Conservation (phyloP, 352 stramenopile genomes). For the Pelagophyceae sp. region DNA sequence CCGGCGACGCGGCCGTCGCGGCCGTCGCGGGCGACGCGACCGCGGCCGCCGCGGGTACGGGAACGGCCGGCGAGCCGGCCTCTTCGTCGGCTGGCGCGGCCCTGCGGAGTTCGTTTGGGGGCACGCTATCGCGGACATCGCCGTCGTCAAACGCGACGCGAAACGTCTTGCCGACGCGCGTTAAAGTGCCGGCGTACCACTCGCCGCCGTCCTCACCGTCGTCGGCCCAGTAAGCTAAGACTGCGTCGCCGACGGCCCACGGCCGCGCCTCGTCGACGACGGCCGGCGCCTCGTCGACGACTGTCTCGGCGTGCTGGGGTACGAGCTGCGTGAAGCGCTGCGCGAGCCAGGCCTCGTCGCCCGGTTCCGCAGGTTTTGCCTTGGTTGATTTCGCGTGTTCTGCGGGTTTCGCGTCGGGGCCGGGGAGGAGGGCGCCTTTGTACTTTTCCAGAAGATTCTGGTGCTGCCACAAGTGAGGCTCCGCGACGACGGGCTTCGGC, state of each 20-base stretch:
- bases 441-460: not conserved
- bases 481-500: not conserved
- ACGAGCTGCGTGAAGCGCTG: not conserved
- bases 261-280: not conserved
- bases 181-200: not conserved
- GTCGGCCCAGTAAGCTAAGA: too few relatives aligned
- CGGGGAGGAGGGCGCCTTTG: not conserved
- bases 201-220: not conserved
- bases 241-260: not conserved
- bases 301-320: not conserved
- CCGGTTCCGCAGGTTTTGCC: not conserved
- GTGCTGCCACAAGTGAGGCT: not conserved
- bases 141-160: not conserved
- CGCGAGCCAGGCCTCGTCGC: not conserved
- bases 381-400: too few relatives aligned
- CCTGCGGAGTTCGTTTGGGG: not conserved
- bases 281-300: not conserved
- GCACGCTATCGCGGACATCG: not conserved
- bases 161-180: too few relatives aligned
- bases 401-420: not conserved
- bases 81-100: not conserved
- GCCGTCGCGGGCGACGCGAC: not conserved
- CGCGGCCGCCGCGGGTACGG: not conserved
- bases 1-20: not conserved
- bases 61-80: too few relatives aligned